phyloP scores from a whole-genome alignment of 2,329 filamentous ascomycete genomes.

The Cryphonectria carpinicola region DNA sequence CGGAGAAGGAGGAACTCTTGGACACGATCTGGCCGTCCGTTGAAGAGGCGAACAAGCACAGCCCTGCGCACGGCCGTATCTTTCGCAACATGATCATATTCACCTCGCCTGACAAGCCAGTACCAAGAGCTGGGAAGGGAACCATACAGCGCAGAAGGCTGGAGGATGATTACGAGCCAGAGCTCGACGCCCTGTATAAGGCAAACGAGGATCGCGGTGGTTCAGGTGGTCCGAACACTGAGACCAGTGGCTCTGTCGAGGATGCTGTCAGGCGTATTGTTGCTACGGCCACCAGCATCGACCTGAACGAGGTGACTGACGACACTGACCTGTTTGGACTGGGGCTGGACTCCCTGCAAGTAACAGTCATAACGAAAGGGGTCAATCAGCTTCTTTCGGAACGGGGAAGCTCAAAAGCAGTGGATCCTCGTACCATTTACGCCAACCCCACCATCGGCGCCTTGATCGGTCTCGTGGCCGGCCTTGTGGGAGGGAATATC shows the following conservation, averaged over 20 bases:
- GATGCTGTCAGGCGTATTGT: conserved; percentile 16
- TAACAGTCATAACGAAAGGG: conserved; percentile 10
- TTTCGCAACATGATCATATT: conserved; percentile 44
- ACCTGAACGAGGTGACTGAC: conserved; percentile 5
- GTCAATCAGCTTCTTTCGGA: conserved; percentile 11
- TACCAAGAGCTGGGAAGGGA: conserved; percentile 50
- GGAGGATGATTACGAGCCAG: conserved; percentile 44
- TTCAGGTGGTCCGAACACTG: background rate
- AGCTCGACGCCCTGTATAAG: conserved; percentile 47
- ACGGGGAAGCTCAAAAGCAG: conserved; percentile 9
- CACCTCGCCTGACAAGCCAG: conserved; percentile 45
- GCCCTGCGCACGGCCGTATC: conserved; percentile 50
- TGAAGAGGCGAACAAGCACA: conserved; percentile 21
- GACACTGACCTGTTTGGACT: conserved; percentile 19
- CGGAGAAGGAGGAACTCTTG: conserved; percentile 8
- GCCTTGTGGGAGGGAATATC: background rate
- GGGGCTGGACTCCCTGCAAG: conserved; percentile 21
- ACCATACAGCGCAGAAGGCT: conserved; percentile 47
- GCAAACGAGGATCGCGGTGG: conserved; percentile 22
- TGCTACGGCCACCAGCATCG: conserved; percentile 8
- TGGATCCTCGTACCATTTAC: conserved; percentile 15
- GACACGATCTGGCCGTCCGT: conserved; percentile 16
- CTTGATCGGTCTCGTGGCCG: conserved; percentile 7
- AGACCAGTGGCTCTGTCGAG: background rate
- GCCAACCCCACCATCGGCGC: conserved; percentile 13